Evolutionary conservation across 108 stramenopile species (phyloP).

Genomic region (Fistulifera pelliculosa): DNA sequence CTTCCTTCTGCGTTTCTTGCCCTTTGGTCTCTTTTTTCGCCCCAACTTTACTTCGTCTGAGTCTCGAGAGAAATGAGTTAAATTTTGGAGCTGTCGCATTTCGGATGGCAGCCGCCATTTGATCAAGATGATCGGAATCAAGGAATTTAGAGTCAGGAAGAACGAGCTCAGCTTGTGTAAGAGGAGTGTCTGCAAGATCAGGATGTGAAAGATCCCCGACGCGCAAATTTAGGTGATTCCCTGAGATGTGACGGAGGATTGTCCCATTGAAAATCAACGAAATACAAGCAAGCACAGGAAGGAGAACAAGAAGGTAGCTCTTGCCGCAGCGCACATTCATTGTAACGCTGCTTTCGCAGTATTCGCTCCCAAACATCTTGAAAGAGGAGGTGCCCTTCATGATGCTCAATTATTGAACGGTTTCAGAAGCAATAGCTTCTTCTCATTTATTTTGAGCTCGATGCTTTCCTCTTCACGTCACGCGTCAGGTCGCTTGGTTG

Average conservation of each 20-base stretch:
- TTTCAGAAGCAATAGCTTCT: too few relatives aligned
- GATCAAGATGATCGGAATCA: too few relatives aligned
- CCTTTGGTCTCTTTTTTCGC: background rate
- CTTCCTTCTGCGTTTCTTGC: background rate
- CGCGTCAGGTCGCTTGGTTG: too few relatives aligned
- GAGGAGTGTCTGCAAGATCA: too few relatives aligned
- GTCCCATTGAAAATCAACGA: background rate
- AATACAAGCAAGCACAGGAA: slow-evolving; percentile 3
- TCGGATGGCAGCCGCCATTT: background rate
- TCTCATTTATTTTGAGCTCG: too few relatives aligned
- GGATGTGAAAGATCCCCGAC: background rate
- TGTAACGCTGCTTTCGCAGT: background rate
- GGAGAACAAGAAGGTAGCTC: background rate
- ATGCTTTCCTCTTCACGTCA: too few relatives aligned
- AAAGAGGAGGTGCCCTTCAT: too few relatives aligned
- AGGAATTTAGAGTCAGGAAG: too few relatives aligned
- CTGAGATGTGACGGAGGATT: background rate
- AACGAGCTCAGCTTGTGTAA: too few relatives aligned
- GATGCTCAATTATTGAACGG: too few relatives aligned
- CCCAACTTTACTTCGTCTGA: background rate
- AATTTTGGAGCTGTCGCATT: background rate
- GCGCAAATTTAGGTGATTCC: background rate
- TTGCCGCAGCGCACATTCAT: slow-evolving; percentile 3
- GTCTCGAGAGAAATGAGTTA: background rate
- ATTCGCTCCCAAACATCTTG: too few relatives aligned